These are phyloP conservation scores for Ustilago hordei DNA, from an alignment of 1,284 basidiomycete genomes.

Conservation along the genomic window DNA sequence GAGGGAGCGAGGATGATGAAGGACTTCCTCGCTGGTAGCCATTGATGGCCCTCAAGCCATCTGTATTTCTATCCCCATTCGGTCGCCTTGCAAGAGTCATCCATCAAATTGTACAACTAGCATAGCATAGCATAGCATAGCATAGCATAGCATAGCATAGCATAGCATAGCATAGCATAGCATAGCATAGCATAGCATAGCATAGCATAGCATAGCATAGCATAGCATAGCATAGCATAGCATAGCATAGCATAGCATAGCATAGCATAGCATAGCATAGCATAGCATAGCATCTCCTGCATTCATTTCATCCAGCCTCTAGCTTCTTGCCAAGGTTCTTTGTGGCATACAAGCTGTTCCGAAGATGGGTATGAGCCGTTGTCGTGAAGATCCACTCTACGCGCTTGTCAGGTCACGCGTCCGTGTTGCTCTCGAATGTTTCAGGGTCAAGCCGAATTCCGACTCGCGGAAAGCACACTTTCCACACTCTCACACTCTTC, in stretches of 20 bases:
- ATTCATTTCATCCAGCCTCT: not conserved
- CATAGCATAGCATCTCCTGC: constrained; percentile 6
- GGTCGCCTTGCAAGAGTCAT: not conserved
- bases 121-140: not conserved
- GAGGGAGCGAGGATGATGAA: constrained; percentile 50
- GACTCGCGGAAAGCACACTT: not conserved
- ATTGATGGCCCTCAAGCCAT: constrained; percentile 1
- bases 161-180: constrained; percentile 7
- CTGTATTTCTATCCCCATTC: not conserved
- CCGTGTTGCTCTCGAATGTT: constrained; percentile 7
- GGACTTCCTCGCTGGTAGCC: constrained; percentile 45
- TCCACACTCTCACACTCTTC: not conserved
- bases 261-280: not conserved
- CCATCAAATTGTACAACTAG: constrained; percentile 16
- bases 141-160: constrained; percentile 4
- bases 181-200: constrained; percentile 9
- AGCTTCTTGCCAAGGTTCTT: too few relatives aligned
- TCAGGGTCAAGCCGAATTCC: constrained; percentile 9
- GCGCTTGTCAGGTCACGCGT: constrained; percentile 9
- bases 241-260: not conserved
- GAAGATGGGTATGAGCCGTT: too few relatives aligned
- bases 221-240: not conserved
- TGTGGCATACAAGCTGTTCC: too few relatives aligned
- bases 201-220: not conserved
- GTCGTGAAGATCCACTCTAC: not conserved